Base-by-base conservation (phyloP, 805 yeast genomes). In the Cyberlindnera euphorbiiphila region DNA sequence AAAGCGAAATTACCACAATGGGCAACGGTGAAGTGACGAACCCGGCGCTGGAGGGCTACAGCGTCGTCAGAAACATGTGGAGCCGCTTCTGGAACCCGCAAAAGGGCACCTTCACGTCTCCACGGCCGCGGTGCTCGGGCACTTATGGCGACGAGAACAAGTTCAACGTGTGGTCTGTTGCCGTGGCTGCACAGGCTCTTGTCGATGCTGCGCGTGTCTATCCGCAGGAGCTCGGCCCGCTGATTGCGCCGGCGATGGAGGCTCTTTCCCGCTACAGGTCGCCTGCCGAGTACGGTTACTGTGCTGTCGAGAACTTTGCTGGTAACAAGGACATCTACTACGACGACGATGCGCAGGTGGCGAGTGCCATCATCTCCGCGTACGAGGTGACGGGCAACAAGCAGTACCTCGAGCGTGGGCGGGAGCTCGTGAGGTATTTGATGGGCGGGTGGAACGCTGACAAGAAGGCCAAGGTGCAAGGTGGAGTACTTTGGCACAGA, bases 271-370 rank as follows among this genome's bases (percentile, higher is more conserved):
- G 62, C 43, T 80, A 77, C 59, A 71, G 72, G 58, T 72, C 74
- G 46, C 62, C 65, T 6, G 59, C 66, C 42, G 51, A 62, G 29
- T 71, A 71, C 39, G 86, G 81, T 5, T 82, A 70, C 59, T 74
- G 82, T 28, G 87, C 86, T 1, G 78, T 81, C 5, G 78, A 74
- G 51, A 72, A 78, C 51, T 65, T 65, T 36, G 71, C 72, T 16
- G 78, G 72, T 31, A 81, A 80, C 56, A 62, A 62, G 34, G 87
- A 81, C 54, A 75, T 81, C 27, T 80, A 81, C 56, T 77, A 77
- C 45, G 87, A 81, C 51, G 89, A 81, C 51, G 83, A 81, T 53
- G 89, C 88, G 3, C 89, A 81, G 54, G 76, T 81, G 11, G 81
- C 83, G 12, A 66, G 78, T 49, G 81, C 80, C 4, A 64, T 78